Base-by-base conservation (phyloP, 306 rosid species). In the Sindora glabra region DNA sequence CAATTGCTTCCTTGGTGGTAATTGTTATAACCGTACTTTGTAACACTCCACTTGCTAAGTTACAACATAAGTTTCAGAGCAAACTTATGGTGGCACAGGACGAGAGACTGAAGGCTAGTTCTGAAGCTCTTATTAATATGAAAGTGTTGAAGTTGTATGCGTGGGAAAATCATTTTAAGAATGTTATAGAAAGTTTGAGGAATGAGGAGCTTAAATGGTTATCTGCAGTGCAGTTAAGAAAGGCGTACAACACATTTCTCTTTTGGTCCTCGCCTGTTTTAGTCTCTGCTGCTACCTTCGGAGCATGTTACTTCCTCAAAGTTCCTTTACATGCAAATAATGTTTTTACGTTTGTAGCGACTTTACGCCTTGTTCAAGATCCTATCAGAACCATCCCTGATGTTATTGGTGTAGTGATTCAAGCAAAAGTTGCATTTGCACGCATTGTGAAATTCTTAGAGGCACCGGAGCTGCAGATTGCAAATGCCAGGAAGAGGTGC, bases 271-370 rank as follows among this genome's bases (percentile, higher is more conserved):
- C 88, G 5, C 82, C 88, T 32, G 67, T 75, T 51, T 25, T 78
- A 18, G 77, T 82, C 41, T 82, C 88, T 19, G 77, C 75, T 49
- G 84, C 88, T 36, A 75, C 88, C 50, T 82, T 82, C 48, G 88
- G 79, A 5, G 73, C 82, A 2, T 82, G 88, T 42, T 70, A 79
- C 30, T 75, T 71, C 37, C 83, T 82, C 71, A 66, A 72, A 48
- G 42, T 82, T 40, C 88, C 88, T 16, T 57, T 82, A 32, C 84
- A 72, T 21, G 84, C 81, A 13, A 78, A 69, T 38, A 82, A 78
- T 37, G 88, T 82, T 49, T 82, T 82, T 70, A 82, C 88, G 16
- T 82, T 82, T 1, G 77, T 82, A 0, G 76, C 88, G 32, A 75
- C 88, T 41, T 47, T 82, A 19, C 75, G 88, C 48, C 84, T 82